A percentile compares a stretch with the other conserved stretches of the same genome.
Conservation (phyloP, 768 basidiomycete genomes). For the Neoboletus subvelutipes region DNA sequence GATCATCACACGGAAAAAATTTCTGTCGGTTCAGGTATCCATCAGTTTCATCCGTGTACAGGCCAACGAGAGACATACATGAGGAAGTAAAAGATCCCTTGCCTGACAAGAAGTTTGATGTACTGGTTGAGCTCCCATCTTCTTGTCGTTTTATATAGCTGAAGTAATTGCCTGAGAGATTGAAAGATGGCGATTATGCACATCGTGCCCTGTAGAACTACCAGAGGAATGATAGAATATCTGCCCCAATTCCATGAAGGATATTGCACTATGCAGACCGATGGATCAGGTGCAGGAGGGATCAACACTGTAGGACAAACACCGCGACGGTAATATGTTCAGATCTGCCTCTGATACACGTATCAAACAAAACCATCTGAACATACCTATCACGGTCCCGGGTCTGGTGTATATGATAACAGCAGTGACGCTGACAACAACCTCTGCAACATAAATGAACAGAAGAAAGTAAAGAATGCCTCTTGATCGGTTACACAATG, state of each 20-base stretch:
- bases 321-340: neutral
- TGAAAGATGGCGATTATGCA: conserved; percentile 2
- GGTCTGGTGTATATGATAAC: neutral
- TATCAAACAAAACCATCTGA: too few species aligned
- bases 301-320: neutral
- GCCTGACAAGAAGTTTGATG: conserved; percentile 2
- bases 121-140: conserved; percentile 11
- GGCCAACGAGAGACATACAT: neutral
- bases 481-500: conserved; percentile 4
- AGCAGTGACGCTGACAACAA: neutral
- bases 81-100: conserved; percentile 11
- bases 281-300: conserved; percentile 1
- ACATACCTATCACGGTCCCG: neutral
- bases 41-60: neutral
- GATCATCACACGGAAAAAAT: neutral
- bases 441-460: neutral
- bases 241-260: conserved; percentile 6
- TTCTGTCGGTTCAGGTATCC: neutral
- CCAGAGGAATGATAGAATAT: conserved; percentile 1
- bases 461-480: neutral
- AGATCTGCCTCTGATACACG: neutral
- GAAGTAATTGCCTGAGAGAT: neutral
- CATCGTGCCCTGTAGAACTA: conserved; percentile 6
- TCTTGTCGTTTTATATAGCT: neutral
- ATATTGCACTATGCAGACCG: conserved; percentile 3